These are phyloP conservation scores for Schizochytrium sp. DNA, from an alignment of 108 stramenopile genomes.

Conservation along the genomic window DNA sequence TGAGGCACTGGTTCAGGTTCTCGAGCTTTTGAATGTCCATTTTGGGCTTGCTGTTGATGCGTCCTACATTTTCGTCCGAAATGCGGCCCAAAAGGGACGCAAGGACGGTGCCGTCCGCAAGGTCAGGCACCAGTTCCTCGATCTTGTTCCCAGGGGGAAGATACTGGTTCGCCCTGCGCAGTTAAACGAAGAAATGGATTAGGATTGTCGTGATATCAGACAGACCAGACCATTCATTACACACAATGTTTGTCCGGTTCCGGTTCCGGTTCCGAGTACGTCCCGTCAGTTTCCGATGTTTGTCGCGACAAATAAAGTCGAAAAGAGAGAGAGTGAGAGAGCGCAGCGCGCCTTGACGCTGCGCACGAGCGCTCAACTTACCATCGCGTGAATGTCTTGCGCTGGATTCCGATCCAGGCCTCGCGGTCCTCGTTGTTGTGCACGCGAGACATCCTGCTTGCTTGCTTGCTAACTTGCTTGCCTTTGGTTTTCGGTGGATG, in stretches of 20 bases:
- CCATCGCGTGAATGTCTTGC: constrained; percentile 32
- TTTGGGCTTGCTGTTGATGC: constrained; percentile 27
- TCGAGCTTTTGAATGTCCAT: constrained; percentile 36
- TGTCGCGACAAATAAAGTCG: no score
- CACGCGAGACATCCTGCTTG: background rate
- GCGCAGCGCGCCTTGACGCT: background rate
- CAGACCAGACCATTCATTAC: no score
- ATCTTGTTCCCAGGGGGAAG: background rate
- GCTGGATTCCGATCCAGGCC: constrained; percentile 22
- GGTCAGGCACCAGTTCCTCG: constrained; percentile 26
- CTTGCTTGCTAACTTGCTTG: no score
- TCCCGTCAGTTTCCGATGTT: no score
- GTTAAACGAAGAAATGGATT: no score
- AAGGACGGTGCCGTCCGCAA: constrained; percentile 17
- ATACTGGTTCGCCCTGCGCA: background rate
- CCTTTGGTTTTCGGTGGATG: no score
- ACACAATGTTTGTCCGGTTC: no score
- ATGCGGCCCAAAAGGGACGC: constrained; percentile 21
- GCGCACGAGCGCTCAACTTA: background rate
- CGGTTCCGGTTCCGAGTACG: no score
- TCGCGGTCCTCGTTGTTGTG: background rate
- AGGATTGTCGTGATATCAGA: no score
- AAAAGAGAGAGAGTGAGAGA: no score
- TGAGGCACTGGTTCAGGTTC: constrained; percentile 18
- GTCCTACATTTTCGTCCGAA: constrained; percentile 14